Evolutionary conservation across 1,139 yeast genomes (phyloP).

Genomic region (Blastobotrys malaysiensis): DNA sequence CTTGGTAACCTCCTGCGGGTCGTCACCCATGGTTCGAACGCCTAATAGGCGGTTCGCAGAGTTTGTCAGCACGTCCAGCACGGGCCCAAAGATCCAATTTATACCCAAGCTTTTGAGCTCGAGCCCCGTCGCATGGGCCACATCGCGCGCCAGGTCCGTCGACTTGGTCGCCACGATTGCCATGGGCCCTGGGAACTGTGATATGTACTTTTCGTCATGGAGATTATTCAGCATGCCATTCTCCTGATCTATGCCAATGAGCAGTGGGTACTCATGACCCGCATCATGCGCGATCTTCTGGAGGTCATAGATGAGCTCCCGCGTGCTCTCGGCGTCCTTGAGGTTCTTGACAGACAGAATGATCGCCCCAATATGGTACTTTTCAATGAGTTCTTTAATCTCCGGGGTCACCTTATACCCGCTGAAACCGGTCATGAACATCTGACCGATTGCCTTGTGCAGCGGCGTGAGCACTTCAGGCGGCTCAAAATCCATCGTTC

Average conservation of each 20-base stretch:
- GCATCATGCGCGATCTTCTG: constrained; percentile 53
- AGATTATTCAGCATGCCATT: constrained; percentile 50
- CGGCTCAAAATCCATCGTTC: constrained; percentile 19
- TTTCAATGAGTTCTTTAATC: constrained; percentile 49
- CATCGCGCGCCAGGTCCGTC: constrained; percentile 46
- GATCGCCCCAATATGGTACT: constrained; percentile 52
- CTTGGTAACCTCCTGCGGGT: constrained; percentile 52
- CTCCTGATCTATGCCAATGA: constrained; percentile 43
- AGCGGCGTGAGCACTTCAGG: constrained; percentile 21
- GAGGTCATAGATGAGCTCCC: constrained; percentile 47
- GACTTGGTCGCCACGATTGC: constrained; percentile 53
- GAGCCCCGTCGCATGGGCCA: constrained; percentile 50
- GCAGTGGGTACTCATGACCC: constrained; percentile 49
- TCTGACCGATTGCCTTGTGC: constrained; percentile 42
- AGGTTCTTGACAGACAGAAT: constrained; percentile 54
- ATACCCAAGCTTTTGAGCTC: constrained; percentile 54
- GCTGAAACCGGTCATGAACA: constrained; percentile 59
- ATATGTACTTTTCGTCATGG: constrained; percentile 47
- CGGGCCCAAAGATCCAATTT: constrained; percentile 58
- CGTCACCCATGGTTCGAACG: constrained; percentile 58
- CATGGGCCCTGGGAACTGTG: constrained; percentile 65
- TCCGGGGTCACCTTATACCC: constrained; percentile 55
- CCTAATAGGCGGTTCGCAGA: constrained; percentile 55
- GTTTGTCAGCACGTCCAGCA: constrained; percentile 56
- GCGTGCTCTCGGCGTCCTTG: constrained; percentile 44